Conservation (phyloP, 1,284 basidiomycete species). For the Butyriboletus appendiculatus region DNA sequence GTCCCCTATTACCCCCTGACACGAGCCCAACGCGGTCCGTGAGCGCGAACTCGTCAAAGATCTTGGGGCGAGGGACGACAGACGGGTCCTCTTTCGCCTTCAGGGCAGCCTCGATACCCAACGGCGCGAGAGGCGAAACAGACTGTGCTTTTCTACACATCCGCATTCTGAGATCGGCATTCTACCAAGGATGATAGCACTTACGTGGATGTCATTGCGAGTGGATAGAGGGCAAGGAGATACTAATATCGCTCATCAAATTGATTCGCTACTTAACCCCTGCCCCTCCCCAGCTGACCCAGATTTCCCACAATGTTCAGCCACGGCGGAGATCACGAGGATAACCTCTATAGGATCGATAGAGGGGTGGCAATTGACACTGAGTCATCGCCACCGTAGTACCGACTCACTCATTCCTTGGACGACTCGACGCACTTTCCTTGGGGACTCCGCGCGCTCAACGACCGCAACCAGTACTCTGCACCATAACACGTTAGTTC, state of each 20-base stretch:
- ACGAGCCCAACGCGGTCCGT: conserved; percentile 75
- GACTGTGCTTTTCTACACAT: conserved; percentile 38
- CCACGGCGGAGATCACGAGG: not conserved
- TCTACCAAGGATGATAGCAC: not conserved
- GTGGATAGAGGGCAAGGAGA: not conserved
- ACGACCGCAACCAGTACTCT: no score
- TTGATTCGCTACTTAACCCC: not conserved
- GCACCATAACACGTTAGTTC: no score
- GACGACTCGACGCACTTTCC: no score
- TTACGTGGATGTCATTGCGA: conserved; percentile 23
- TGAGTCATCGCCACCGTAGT: no score
- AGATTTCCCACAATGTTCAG: not conserved
- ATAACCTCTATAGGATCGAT: not conserved
- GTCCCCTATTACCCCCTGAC: conserved; percentile 78
- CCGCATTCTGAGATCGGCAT: not conserved
- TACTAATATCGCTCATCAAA: conserved; percentile 7
- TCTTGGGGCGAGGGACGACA: conserved; percentile 43
- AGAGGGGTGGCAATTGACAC: no score
- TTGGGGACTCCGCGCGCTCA: no score
- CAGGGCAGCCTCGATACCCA: conserved; percentile 64
- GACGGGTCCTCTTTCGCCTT: conserved; percentile 39
- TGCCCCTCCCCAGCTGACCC: conserved; percentile 1
- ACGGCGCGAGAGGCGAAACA: conserved; percentile 54
- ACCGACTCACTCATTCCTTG: no score
- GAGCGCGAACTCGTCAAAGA: conserved; percentile 76